Conservation (phyloP, 202 grass and related monocot species). For the Hordeum pubiflorum region DNA sequence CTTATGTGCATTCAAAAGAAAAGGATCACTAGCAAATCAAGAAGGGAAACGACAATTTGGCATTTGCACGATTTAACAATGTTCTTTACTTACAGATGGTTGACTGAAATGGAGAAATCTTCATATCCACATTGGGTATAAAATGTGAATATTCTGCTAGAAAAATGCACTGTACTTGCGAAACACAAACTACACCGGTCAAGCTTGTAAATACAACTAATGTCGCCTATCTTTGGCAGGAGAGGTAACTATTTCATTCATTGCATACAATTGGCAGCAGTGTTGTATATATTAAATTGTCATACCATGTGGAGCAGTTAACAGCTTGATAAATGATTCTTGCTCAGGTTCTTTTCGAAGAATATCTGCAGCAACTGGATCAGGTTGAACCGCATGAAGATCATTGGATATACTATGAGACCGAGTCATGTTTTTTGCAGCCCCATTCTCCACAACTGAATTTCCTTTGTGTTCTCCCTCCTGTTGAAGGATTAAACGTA, state of each 20-base stretch:
- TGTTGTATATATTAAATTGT: not conserved
- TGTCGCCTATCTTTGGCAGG: not conserved
- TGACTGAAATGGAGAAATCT: not conserved
- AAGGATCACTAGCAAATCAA: slow-evolving; percentile 6
- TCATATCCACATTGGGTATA: slow-evolving; percentile 14
- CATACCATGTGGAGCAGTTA: slow-evolving; percentile 80
- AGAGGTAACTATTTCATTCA: not conserved
- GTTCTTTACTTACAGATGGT: slow-evolving; percentile 11
- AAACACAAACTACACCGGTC: not conserved
- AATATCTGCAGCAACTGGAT: slow-evolving; percentile 94
- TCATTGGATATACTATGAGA: slow-evolving; percentile 84
- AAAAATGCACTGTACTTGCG: not conserved
- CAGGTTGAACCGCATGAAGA: slow-evolving; percentile 84
- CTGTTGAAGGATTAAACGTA: slow-evolving; percentile 26
- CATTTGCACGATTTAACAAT: not conserved
- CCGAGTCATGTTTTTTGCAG: slow-evolving; percentile 57
- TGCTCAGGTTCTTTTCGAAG: slow-evolving; percentile 92
- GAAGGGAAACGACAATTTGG: slow-evolving; percentile 13
- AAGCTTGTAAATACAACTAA: not conserved
- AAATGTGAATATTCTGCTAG: not conserved
- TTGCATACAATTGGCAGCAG: not conserved
- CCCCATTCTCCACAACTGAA: slow-evolving; percentile 49
- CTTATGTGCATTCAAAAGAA: slow-evolving; percentile 7
- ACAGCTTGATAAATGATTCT: slow-evolving; percentile 80
- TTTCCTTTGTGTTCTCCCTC: slow-evolving; percentile 59